phyloP scores from a whole-genome alignment of 2,329 filamentous ascomycete species.

The Elsinoe arachidis region DNA sequence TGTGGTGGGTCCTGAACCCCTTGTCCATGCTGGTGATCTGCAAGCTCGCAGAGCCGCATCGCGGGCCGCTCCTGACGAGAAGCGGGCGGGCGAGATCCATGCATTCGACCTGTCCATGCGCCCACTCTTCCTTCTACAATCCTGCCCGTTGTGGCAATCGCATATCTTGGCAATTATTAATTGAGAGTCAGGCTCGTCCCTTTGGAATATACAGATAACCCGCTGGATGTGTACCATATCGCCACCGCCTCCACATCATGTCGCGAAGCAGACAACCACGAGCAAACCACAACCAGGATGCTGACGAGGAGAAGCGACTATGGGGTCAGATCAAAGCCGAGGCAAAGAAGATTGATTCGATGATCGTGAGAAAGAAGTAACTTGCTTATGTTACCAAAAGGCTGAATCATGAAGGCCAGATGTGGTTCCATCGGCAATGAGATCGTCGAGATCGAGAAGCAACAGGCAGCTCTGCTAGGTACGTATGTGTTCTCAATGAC shows the following conservation, averaged over 20 bases:
- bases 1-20: neutral
- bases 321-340: slow-evolving; percentile 42
- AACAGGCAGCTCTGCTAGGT: slow-evolving; percentile 26
- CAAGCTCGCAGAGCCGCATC: neutral
- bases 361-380: slow-evolving; percentile 34
- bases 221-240: neutral
- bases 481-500: neutral
- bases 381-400: neutral
- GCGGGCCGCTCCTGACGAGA: neutral
- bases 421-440: slow-evolving; percentile 27
- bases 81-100: neutral
- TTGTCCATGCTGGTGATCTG: neutral
- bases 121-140: neutral
- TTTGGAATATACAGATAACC: neutral
- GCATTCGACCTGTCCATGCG: neutral
- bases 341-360: slow-evolving; percentile 37
- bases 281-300: slow-evolving; percentile 40
- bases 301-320: slow-evolving; percentile 41
- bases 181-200: too few species aligned
- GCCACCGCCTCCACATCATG: slow-evolving; percentile 26
- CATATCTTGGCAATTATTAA: neutral
- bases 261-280: slow-evolving; percentile 37
- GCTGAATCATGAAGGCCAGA: slow-evolving; percentile 17
- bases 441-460: slow-evolving; percentile 29
- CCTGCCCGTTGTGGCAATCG: neutral